A percentile compares a stretch with the other conserved stretches of the same genome.
These are phyloP conservation scores for Castanea sativa DNA, from an alignment of 306 rosid genomes.

Conservation along the genomic window DNA sequence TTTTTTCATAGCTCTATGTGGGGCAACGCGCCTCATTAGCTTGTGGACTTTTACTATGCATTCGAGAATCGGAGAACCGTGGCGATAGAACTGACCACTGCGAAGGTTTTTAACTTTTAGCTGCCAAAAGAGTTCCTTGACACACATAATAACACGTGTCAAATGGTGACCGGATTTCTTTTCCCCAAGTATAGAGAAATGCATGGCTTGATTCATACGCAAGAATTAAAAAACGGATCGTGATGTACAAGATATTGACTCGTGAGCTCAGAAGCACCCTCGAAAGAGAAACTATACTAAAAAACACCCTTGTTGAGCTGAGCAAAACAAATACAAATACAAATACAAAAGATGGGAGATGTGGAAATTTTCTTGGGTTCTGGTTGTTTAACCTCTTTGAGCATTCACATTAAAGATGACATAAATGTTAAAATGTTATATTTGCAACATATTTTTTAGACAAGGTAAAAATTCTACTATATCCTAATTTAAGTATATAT, in stretches of 20 bases:
- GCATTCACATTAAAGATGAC: too few relatives aligned
- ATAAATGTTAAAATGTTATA: too few relatives aligned
- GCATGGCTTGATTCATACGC: slow-evolving; percentile 66
- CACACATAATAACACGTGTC: too few relatives aligned
- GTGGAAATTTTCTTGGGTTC: too few relatives aligned
- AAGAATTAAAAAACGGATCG: slow-evolving; percentile 65
- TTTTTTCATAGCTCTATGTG: slow-evolving; percentile 64
- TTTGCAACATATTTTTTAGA: too few relatives aligned
- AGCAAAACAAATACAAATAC: slow-evolving; percentile 48
- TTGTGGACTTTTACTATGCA: slow-evolving; percentile 61
- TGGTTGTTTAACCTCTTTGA: too few relatives aligned
- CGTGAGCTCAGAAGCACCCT: slow-evolving; percentile 73
- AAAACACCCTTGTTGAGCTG: slow-evolving; percentile 60
- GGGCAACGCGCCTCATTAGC: slow-evolving; percentile 70
- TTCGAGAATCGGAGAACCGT: slow-evolving; percentile 39
- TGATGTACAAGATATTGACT: slow-evolving; percentile 70
- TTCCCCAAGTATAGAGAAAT: slow-evolving; percentile 56
- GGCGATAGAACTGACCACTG: slow-evolving; percentile 58
- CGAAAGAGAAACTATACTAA: slow-evolving; percentile 62
- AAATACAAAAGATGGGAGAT: too few relatives aligned
- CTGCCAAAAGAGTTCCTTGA: too few relatives aligned
- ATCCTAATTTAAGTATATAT: too few relatives aligned
- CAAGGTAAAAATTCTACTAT: accelerated
- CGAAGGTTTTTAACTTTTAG: slow-evolving; percentile 58
- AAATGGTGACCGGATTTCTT: slow-evolving; percentile 45